Conservation (phyloP, 2,329 filamentous ascomycete genomes). For the Geoglossum cookeanum region DNA sequence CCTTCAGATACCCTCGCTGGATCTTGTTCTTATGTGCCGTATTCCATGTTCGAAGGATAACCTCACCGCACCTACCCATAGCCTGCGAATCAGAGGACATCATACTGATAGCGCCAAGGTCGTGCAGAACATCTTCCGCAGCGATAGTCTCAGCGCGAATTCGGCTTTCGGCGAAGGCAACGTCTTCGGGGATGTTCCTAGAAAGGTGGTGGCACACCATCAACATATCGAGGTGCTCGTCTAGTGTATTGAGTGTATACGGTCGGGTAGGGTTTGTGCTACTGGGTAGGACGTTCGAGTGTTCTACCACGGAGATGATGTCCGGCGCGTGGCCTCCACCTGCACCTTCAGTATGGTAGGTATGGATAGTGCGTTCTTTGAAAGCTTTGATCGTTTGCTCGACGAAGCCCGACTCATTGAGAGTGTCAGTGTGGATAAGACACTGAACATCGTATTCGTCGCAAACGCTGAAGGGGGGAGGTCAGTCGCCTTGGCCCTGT, state of each 20-base stretch:
- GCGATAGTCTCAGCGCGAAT: conserved; percentile 94
- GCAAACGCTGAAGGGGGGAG: conserved; percentile 41
- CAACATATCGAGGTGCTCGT: conserved; percentile 94
- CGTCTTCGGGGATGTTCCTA: conserved; percentile 84
- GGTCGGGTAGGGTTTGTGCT: conserved; percentile 87
- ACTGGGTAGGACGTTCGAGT: conserved; percentile 70
- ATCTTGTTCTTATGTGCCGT: conserved; percentile 93
- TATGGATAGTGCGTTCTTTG: conserved; percentile 76
- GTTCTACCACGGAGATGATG: conserved; percentile 85
- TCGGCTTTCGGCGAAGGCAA: conserved; percentile 84
- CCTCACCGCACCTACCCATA: conserved; percentile 92
- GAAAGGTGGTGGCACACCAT: conserved; percentile 96
- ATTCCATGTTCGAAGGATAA: conserved; percentile 85
- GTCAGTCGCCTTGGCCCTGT: not conserved
- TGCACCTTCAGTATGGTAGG: conserved; percentile 91
- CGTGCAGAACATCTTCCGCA: conserved; percentile 88
- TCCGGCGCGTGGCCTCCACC: conserved; percentile 90
- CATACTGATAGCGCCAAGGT: conserved; percentile 90
- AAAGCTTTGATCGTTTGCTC: conserved; percentile 77
- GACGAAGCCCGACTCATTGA: conserved; percentile 95
- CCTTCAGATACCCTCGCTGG: conserved; percentile 55
- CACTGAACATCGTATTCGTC: conserved; percentile 87
- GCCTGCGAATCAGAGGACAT: conserved; percentile 92
- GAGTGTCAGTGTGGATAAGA: conserved; percentile 85
- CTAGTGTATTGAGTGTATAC: conserved; percentile 78